Evolutionary conservation across 371 early-diverging fungal genomes (phyloP), one percentile per base, ranked within the genome.

Genomic region (Apophysomyces ossiformis): DNA sequence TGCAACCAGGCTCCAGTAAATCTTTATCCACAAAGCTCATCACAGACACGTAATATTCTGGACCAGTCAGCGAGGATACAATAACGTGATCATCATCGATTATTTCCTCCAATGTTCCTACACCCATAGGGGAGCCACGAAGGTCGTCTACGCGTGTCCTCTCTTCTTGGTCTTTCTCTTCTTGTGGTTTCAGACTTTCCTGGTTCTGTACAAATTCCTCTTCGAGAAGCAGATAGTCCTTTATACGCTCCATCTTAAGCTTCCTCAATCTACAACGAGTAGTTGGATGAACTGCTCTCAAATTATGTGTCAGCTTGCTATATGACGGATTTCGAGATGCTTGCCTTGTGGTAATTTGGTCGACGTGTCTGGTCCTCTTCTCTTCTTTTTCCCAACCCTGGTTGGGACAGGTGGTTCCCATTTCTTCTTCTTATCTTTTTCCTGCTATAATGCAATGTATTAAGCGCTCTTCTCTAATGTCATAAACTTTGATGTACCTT

Each of bases 21-120:
- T 99, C 99, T 83, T 98, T 98, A 81, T 99, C 99, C 1, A 99
- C 99, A 81, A 99, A 99, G 35, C 96, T 95, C 82, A 99, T 90
- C 64, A 99, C 96, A 69, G 90, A 91, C 26, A 99, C 99, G 71
- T 99, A 99, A 83, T 96, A 99, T 73, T 99, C 99, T 2, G 99
- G 98, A 16, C 99, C 99, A 26, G 95, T 89, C 36, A 95, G 86
- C 11, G 96, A 91, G 45, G 97, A 96, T 8, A 99, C 96, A 76
- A 99, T 99, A 44, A 99, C 99, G 77, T 99, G 99, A 78, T 99
- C 95, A 72, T 99, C 99, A 76, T 99, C 99, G 77, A 99, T 96
- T 69, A 99, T 99, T 79, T 99, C 99, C 80, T 99, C 99, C 59
- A 99, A 86, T 1, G 95, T 94, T 16, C 99, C 99, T 7, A 99